Conservation (phyloP, 2,329 filamentous ascomycete genomes). For the Grosmannia penicillata region DNA sequence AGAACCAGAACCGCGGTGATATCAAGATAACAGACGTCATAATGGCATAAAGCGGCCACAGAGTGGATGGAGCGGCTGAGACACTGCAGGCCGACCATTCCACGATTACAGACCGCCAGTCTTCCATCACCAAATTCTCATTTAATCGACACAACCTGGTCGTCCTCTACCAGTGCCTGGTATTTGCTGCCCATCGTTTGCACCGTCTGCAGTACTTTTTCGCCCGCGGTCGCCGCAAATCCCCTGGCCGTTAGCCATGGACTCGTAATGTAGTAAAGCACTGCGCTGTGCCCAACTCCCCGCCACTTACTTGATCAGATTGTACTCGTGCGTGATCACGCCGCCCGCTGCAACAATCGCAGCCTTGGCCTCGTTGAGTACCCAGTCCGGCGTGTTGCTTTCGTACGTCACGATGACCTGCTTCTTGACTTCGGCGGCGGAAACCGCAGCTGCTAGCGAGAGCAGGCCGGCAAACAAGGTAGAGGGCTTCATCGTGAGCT, state of each 20-base stretch:
- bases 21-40: too few relatives aligned
- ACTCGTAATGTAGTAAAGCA: too few relatives aligned
- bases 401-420: conserved; percentile 69
- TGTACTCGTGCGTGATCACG: conserved; percentile 65
- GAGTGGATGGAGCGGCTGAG: too few relatives aligned
- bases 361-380: conserved; percentile 58
- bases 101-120: too few relatives aligned
- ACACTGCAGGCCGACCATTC: too few relatives aligned
- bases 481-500: conserved; percentile 46
- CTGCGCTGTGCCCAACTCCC: too few relatives aligned
- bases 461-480: conserved; percentile 38
- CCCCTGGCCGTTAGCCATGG: conserved; percentile 46
- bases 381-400: conserved; percentile 47
- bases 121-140: too few relatives aligned
- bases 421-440: conserved; percentile 53
- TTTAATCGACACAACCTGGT: conserved; percentile 45
- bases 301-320: conserved; percentile 51
- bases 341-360: conserved; percentile 57
- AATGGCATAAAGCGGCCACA: too few relatives aligned
- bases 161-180: conserved; percentile 59
- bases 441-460: conserved; percentile 39
- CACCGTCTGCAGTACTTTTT: conserved; percentile 52
- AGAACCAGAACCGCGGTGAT: too few relatives aligned
- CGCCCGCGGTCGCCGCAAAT: conserved; percentile 61
- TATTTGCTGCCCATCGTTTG: conserved; percentile 44